phyloP scores from a whole-genome alignment of 257 asterid genomes.

The Jacaranda copaia region DNA sequence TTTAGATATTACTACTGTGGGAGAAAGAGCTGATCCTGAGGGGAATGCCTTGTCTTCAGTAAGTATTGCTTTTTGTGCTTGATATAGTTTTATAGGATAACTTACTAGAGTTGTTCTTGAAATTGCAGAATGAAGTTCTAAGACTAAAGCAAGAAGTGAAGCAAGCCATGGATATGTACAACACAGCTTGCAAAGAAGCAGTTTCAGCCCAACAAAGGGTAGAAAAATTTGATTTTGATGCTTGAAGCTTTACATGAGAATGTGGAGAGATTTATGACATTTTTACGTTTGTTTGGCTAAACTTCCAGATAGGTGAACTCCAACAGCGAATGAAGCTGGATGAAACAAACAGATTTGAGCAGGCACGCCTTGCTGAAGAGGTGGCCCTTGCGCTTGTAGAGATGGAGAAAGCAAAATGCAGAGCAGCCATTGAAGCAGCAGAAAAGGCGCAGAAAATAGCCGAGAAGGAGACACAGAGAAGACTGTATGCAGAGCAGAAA shows the following conservation, averaged over 20 bases:
- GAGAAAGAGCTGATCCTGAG: constrained; percentile 33
- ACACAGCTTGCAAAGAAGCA: constrained; percentile 76
- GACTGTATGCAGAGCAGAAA: constrained; percentile 66
- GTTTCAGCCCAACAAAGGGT: constrained; percentile 70
- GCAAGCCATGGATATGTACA: constrained; percentile 79
- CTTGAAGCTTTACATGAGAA: background rate
- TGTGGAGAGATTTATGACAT: background rate
- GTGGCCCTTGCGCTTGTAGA: constrained; percentile 60
- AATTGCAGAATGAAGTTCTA: constrained; percentile 48
- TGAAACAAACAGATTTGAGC: constrained; percentile 55
- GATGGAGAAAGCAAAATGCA: constrained; percentile 76
- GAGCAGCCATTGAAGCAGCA: constrained; percentile 78
- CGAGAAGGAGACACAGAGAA: constrained; percentile 68
- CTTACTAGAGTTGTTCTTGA: background rate
- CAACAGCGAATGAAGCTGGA: constrained; percentile 47
- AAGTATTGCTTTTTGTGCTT: constrained; percentile 33
- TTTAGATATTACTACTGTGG: constrained; percentile 28
- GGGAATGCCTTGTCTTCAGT: constrained; percentile 44
- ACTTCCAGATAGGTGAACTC: constrained; percentile 59
- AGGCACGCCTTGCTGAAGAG: constrained; percentile 60
- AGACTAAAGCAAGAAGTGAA: constrained; percentile 67
- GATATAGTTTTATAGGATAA: background rate
- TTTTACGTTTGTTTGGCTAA: background rate
- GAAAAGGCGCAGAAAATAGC: constrained; percentile 79
- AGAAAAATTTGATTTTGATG: background rate